Conservation (phyloP, 768 basidiomycete genomes). For the Mycena rosella region DNA sequence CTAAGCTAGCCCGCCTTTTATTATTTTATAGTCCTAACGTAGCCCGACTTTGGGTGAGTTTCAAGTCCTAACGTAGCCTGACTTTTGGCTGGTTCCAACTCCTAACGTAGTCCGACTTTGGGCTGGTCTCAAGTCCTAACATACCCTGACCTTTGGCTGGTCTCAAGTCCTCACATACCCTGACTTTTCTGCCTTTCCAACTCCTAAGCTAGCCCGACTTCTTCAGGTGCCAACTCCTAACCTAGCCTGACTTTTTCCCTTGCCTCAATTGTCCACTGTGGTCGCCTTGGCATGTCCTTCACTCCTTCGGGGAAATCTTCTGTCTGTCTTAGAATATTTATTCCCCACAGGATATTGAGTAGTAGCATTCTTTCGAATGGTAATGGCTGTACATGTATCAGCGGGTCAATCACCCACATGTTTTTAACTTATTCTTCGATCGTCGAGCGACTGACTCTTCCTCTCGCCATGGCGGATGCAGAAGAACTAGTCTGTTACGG, state of each 20-base stretch:
- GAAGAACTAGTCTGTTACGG: too few species aligned
- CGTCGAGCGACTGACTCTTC: too few species aligned
- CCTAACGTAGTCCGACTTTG: conserved; percentile 7
- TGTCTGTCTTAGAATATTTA: too few species aligned
- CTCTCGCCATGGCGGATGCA: too few species aligned
- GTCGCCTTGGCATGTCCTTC: too few species aligned
- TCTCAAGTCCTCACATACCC: background rate
- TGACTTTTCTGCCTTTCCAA: background rate
- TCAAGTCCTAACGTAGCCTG: background rate
- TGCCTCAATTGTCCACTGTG: background rate
- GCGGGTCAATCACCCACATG: too few species aligned
- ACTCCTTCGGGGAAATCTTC: too few species aligned
- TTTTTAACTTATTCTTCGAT: background rate
- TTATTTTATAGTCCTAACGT: background rate
- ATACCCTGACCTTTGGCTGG: background rate
- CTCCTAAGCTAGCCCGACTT: conserved; percentile 5
- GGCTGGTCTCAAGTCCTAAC: background rate
- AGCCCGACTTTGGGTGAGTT: too few species aligned
- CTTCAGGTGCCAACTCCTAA: background rate
- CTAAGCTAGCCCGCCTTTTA: background rate
- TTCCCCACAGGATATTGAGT: too few species aligned
- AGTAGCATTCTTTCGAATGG: too few species aligned
- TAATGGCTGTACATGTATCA: too few species aligned
- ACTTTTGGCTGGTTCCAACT: background rate
- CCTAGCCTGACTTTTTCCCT: background rate